Evolutionary conservation across 306 rosid genomes (phyloP).

Genomic region (Pyrus betulifolia): DNA sequence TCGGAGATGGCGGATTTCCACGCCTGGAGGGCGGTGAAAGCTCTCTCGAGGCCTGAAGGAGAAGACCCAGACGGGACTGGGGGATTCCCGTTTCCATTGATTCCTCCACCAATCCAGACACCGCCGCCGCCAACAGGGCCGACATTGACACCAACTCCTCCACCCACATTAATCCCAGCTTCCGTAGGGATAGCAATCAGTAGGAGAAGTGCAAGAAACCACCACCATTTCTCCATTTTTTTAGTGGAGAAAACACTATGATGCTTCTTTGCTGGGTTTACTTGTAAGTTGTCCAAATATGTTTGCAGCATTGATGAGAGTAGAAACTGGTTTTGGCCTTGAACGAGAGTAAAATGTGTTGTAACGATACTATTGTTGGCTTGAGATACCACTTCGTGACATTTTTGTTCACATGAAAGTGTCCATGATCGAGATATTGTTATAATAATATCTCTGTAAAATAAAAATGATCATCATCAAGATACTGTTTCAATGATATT

Average conservation of each 20-base stretch:
- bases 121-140: conserved; percentile 24
- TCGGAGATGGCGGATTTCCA: conserved; percentile 90
- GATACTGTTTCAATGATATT: too few species aligned
- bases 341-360: background rate
- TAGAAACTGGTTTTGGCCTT: conserved; percentile 19
- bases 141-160: conserved; percentile 17
- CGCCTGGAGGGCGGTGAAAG: conserved; percentile 73
- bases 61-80: conserved; percentile 43
- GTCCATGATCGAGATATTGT: too few species aligned
- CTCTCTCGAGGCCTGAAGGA: conserved; percentile 34
- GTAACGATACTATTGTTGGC: too few species aligned
- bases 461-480: too few species aligned
- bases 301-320: conserved; percentile 40
- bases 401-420: too few species aligned
- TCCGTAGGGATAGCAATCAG: conserved; percentile 18
- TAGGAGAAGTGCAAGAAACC: conserved; percentile 34
- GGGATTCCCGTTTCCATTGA: conserved; percentile 11
- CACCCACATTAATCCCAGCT: conserved; percentile 32
- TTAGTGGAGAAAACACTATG: conserved; percentile 14
- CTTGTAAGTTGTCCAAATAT: conserved; percentile 36
- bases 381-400: too few species aligned
- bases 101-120: conserved; percentile 66
- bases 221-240: conserved; percentile 49
- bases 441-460: too few species aligned
- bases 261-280: conserved; percentile 19